Evolutionary conservation across 805 yeast genomes (phyloP).

Genomic region (Kodamaea laetipori): DNA sequence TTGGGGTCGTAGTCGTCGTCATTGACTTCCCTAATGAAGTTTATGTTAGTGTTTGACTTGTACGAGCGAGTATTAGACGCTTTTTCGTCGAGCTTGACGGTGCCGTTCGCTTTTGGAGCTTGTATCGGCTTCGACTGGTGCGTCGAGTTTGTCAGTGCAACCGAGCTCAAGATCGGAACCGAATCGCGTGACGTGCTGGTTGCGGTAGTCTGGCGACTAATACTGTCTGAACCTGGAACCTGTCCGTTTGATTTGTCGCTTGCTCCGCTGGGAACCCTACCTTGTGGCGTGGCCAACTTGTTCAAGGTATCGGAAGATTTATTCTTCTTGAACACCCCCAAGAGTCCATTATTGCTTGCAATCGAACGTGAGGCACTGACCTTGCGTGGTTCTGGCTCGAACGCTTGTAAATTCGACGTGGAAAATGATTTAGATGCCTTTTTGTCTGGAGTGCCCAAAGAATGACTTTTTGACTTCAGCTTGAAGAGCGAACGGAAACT

Average conservation of each 20-base stretch:
- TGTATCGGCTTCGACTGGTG: neutral
- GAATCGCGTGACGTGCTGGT: constrained; percentile 2
- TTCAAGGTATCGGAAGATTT: constrained; percentile 10
- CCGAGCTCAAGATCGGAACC: neutral
- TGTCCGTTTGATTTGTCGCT: neutral
- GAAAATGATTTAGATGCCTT: constrained; percentile 30
- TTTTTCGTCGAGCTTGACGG: constrained; percentile 9
- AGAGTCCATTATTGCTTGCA: constrained; percentile 12
- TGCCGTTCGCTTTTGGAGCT: neutral
- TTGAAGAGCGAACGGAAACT: constrained; percentile 43
- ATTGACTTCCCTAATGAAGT: constrained; percentile 34
- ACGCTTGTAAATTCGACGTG: constrained; percentile 29
- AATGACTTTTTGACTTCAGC: constrained; percentile 35
- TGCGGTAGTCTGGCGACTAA: constrained; percentile 4
- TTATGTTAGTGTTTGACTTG: constrained; percentile 21
- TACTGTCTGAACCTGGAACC: constrained; percentile 1
- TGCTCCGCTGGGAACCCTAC: neutral
- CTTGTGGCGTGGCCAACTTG: neutral
- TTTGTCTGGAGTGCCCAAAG: constrained; percentile 17
- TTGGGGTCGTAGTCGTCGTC: constrained; percentile 21
- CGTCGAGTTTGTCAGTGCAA: constrained; percentile 3
- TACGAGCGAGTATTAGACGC: constrained; percentile 9
- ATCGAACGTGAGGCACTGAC: constrained; percentile 5
- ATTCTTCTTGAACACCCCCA: constrained; percentile 26
- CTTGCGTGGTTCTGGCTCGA: constrained; percentile 5